Percentiles rank a stretch among this genome's conserved stretches.
Conservation (phyloP, 1,139 yeast species). For the Yamadazyma kanchanaburiensis region DNA sequence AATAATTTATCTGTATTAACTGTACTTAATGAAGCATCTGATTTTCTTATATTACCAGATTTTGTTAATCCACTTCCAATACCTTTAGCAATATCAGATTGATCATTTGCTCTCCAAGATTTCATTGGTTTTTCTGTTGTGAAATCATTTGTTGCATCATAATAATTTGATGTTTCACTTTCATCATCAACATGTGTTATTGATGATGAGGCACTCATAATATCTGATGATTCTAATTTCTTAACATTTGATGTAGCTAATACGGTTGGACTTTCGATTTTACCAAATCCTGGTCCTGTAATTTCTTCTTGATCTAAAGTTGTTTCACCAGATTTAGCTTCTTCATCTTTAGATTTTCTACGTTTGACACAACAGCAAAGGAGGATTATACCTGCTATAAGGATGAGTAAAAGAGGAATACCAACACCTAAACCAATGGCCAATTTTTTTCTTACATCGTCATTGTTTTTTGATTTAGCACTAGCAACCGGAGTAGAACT, state of each 20-base stretch:
- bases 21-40: constrained; percentile 73
- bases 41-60: constrained; percentile 31
- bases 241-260: constrained; percentile 50
- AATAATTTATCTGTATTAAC: constrained; percentile 83
- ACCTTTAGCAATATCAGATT: constrained; percentile 21
- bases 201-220: constrained; percentile 27
- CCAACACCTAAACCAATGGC: constrained; percentile 92
- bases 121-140: constrained; percentile 38
- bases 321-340: constrained; percentile 25
- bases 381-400: constrained; percentile 46
- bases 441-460: constrained; percentile 21
- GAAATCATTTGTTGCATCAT: constrained; percentile 21
- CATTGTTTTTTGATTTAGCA: constrained; percentile 5
- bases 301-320: constrained; percentile 26
- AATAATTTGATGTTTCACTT: constrained; percentile 18
- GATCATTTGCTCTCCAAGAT: constrained; percentile 71
- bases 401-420: constrained; percentile 57
- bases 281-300: constrained; percentile 33
- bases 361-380: constrained; percentile 58
- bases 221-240: constrained; percentile 41
- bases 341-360: constrained; percentile 29
- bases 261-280: constrained; percentile 16
- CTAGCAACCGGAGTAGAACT: constrained; percentile 18
- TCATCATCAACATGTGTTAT: constrained; percentile 21
- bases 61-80: constrained; percentile 15